Percentiles rank a stretch among this genome's conserved stretches.
phyloP scores from a whole-genome alignment of 2,329 filamentous ascomycete species.

The Verticillium klebahnii region DNA sequence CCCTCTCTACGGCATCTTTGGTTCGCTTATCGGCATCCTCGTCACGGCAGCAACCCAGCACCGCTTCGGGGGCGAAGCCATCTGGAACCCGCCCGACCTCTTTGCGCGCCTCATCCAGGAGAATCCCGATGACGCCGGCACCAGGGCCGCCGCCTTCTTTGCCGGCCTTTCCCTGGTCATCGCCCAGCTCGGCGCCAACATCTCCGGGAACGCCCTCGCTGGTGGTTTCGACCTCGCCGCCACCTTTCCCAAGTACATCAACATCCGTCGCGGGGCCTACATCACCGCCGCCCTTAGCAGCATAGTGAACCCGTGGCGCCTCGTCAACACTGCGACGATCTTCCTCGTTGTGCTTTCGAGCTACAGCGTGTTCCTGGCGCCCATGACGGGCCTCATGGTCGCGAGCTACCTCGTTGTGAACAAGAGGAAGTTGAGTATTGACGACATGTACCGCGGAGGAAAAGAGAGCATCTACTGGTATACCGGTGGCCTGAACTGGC shows the following conservation, averaged over 20 bases:
- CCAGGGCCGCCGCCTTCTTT: conserved; percentile 32
- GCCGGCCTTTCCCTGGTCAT: conserved; percentile 28
- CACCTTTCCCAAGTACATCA: conserved; percentile 29
- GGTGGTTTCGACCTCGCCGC: conserved; percentile 35
- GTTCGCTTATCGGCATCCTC: conserved; percentile 32
- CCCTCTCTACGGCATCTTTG: conserved; percentile 29
- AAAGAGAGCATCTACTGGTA: conserved; percentile 33
- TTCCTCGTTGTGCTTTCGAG: conserved; percentile 30
- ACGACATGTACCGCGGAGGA: conserved; percentile 27
- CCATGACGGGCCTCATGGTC: conserved; percentile 35
- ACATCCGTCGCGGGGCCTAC: conserved; percentile 32
- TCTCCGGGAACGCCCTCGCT: conserved; percentile 30
- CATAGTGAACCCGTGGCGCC: conserved; percentile 31
- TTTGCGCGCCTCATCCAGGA: conserved; percentile 25
- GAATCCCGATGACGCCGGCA: conserved; percentile 22
- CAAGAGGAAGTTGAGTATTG: conserved; percentile 27
- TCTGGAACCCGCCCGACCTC: conserved; percentile 33
- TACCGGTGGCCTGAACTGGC: conserved; percentile 32
- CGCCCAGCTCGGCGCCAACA: conserved; percentile 31
- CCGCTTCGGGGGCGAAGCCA: conserved; percentile 24
- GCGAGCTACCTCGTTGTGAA: conserved; percentile 28
- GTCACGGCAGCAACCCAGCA: conserved; percentile 34
- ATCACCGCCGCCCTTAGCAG: conserved; percentile 29
- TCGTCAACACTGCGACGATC: conserved; percentile 29
- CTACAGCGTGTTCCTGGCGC: conserved; percentile 32